Base-by-base conservation (phyloP, 495 filamentous ascomycete species). In the Massariosphaeria phaeospora region DNA sequence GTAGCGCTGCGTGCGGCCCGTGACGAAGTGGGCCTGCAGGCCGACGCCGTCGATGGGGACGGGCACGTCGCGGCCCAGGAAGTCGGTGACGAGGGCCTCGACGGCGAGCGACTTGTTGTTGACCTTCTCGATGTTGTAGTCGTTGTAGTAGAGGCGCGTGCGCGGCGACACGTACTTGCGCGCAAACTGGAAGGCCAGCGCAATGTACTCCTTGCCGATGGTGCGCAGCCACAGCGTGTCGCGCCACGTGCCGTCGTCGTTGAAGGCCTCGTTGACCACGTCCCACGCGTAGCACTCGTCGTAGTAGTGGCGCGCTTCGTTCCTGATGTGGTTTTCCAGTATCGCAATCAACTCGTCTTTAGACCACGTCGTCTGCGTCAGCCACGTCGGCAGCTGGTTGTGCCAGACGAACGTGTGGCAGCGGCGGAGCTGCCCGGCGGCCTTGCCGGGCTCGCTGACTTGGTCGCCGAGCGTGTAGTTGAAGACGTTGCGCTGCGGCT, bases 121-220 rank as follows among this genome's bases (percentile, higher is more conserved):
- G 34, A 74, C 69, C 59, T 69, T 70, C 66, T 83, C 80, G 57
- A 84, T 76, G 65, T 79, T 79, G 71, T 83, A 84, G 71, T 84
- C 81, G 69, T 87, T 88, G 72, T 85, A 83, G 73, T 84, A 87
- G 29, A 80, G 74, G 65, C 77, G 79, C 17, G 68, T 69, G 41
- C 58, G 56, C 3, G 71, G 71, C 57, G 79, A 21, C 1, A 29
- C 72, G 53, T 74, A 77, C 23, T 62, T 55, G 21, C 49, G 31
- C 34, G 65, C 68, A 41, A 63, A 61, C 42, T 60, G 42, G 57
- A 69, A 72, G 0, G 69, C 69, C 21, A 61, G 46, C 30, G 52
- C 56, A 21, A 72, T 55, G 54, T 67, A 72, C 11, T 49, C 54
- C 6, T 46, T 33, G 15, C 69, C 69, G 39, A 69, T 67, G 36